Evolutionary conservation across 2,329 filamentous ascomycete genomes (phyloP).

Genomic region (Monosporascus sp.): DNA sequence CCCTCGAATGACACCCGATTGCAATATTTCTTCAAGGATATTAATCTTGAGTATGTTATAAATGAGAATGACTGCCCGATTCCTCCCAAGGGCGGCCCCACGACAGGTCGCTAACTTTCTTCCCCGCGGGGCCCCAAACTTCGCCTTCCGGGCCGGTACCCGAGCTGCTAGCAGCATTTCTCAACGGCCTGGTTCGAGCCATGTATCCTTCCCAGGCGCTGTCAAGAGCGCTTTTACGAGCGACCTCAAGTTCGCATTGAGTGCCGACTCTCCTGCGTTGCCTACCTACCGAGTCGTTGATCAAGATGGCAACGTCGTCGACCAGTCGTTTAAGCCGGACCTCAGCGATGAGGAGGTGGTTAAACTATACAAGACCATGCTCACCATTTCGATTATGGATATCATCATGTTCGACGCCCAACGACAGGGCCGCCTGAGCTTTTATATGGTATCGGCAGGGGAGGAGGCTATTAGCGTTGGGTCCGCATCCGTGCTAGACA

Average conservation of each 20-base stretch:
- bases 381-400: constrained; percentile 79
- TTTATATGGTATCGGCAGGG: constrained; percentile 95
- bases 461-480: constrained; percentile 94
- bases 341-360: constrained; percentile 59
- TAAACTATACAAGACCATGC: constrained; percentile 61
- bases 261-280: constrained; percentile 68
- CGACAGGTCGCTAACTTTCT: constrained; percentile 12
- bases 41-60: neutral
- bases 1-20: neutral
- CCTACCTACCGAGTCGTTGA: constrained; percentile 90
- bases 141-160: constrained; percentile 14
- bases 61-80: neutral
- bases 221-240: constrained; percentile 90
- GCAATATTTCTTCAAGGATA: too few species aligned
- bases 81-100: constrained; percentile 15
- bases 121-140: constrained; percentile 10
- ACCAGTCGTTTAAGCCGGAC: constrained; percentile 63
- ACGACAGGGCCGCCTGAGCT: constrained; percentile 85
- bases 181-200: constrained; percentile 49
- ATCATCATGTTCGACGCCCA: constrained; percentile 98
- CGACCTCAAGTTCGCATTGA: constrained; percentile 69
- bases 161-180: constrained; percentile 46
- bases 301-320: constrained; percentile 79
- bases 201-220: constrained; percentile 83
- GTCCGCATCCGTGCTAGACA: constrained; percentile 75